A percentile compares a stretch with the other conserved stretches of the same genome.
These are phyloP conservation scores for Botrytis byssoidea DNA, from an alignment of 2,329 filamentous ascomycete genomes.

Conservation along the genomic window DNA sequence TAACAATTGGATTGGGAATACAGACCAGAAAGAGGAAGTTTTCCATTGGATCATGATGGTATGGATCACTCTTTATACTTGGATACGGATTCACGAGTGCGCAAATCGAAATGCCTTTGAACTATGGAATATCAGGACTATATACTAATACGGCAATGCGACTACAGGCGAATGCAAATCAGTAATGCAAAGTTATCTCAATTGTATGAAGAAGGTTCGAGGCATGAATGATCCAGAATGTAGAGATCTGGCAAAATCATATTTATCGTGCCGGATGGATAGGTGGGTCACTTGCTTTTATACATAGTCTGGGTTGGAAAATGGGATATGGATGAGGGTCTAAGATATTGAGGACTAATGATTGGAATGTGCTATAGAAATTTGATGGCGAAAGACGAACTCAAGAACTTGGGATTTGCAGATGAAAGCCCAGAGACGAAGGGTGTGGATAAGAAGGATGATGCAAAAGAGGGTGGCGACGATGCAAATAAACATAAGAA, in stretches of 20 bases:
- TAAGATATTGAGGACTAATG: neutral
- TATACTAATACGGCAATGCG: constrained; percentile 18
- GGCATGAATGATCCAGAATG: constrained; percentile 87
- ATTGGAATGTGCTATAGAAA: constrained; percentile 57
- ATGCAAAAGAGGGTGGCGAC: constrained; percentile 24
- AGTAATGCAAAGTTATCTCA: constrained; percentile 80
- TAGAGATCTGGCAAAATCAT: constrained; percentile 80
- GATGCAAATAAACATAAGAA: constrained; percentile 32
- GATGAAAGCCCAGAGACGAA: constrained; percentile 32
- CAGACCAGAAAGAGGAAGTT: constrained; percentile 88
- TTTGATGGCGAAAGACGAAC: constrained; percentile 92
- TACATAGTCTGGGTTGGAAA: neutral
- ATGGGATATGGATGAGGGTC: neutral
- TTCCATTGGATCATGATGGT: constrained; percentile 94
- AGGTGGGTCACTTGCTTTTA: constrained; percentile 54
- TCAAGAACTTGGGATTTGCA: constrained; percentile 84
- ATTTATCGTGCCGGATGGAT: constrained; percentile 92
- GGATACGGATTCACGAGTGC: neutral
- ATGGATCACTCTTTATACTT: constrained; percentile 29
- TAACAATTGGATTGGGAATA: neutral
- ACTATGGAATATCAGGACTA: neutral
- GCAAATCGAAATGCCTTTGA: neutral
- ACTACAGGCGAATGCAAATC: constrained; percentile 82
- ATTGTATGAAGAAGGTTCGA: constrained; percentile 79
- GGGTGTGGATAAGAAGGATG: constrained; percentile 22